Conservation (phyloP, 768 basidiomycete genomes). For the Candolleomyces eurysporus region DNA sequence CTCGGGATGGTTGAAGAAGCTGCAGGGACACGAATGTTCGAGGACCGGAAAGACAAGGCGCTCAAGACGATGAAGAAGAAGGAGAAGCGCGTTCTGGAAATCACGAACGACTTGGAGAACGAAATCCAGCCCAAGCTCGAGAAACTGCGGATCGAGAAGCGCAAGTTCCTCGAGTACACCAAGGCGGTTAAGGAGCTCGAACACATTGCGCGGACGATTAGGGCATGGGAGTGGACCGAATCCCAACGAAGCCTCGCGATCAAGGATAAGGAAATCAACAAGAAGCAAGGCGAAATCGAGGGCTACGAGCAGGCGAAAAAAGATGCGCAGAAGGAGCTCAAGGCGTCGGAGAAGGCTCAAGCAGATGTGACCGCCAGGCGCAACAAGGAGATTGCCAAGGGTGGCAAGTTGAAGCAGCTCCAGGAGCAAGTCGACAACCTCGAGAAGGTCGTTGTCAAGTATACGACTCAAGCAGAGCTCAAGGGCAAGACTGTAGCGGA, state of each 20-base stretch:
- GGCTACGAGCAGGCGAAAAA: conserved; percentile 45
- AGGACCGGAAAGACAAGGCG: conserved; percentile 96
- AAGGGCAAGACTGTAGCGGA: conserved; percentile 73
- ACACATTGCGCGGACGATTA: conserved; percentile 72
- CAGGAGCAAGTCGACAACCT: conserved; percentile 77
- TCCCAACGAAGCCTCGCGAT: conserved; percentile 61
- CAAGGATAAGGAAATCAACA: conserved; percentile 45
- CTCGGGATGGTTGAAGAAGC: conserved; percentile 99
- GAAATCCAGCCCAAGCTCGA: conserved; percentile 96
- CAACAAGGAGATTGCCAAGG: conserved; percentile 88
- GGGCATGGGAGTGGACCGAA: conserved; percentile 87
- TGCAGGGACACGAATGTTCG: conserved; percentile 98
- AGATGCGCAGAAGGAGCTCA: conserved; percentile 50
- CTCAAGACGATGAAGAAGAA: conserved; percentile 96
- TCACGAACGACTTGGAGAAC: conserved; percentile 73
- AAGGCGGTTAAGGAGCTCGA: conserved; percentile 89
- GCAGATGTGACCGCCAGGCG: conserved; percentile 68
- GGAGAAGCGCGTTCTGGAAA: conserved; percentile 92
- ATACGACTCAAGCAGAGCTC: conserved; percentile 83
- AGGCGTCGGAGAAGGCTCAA: conserved; percentile 66
- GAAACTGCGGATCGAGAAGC: conserved; percentile 85
- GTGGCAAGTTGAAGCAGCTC: conserved; percentile 85
- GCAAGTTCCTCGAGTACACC: conserved; percentile 85
- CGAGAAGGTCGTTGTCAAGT: conserved; percentile 78
- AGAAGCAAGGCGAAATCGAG: conserved; percentile 48